Evolutionary conservation across 2,329 filamentous ascomycete genomes (phyloP), one percentile per base, ranked within the genome.

Genomic region (Epichloe amarillans): DNA sequence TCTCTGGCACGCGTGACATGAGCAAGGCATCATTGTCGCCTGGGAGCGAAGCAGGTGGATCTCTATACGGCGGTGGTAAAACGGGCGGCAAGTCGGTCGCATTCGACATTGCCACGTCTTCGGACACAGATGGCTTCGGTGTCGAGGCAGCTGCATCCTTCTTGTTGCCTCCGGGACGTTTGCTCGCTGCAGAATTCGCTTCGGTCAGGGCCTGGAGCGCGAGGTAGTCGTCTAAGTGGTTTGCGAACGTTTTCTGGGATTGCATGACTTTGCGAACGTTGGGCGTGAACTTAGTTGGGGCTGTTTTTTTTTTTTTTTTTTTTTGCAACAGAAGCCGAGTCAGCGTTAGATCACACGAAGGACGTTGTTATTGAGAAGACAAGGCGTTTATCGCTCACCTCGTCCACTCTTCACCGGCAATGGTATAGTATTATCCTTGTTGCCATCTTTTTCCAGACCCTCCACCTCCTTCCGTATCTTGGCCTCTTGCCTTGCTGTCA

Each of bases 381-480:
- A 41, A 11, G 39, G 10, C n/a, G 10, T 17, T 41, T 26, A 38
- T 12, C 33, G 56, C 67, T 35, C 60, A 72, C 70, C 61, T 61
- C 67, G 63, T 17, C 67, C 68, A 17, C 75, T 67, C 62, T 77
- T 80, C 3, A 74, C 67, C 0, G 83, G 82, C 3, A 91, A 72
- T 0, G 83, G 73, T 48, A 94, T 88, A n/a, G 76, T 72, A 2
- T 80, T 79, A 57, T 91, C 86, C 53, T 77, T 74, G 60, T 83
- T 77, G 56, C 84, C 87, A 63, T 97, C 93, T 49, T 82, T 80
- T 62, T 94, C 87, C 37, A 98, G 75, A 40, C 86, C 83, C 54
- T 87, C 83, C 45, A 97, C 77, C 60, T 93, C 87, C 57, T 88
- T 85, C 51, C 86, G 75, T 48, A 90, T 78, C 57, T 88, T 90